phyloP scores from a whole-genome alignment of 176 grass and related monocot species.

The Triticum timopheevii region DNA sequence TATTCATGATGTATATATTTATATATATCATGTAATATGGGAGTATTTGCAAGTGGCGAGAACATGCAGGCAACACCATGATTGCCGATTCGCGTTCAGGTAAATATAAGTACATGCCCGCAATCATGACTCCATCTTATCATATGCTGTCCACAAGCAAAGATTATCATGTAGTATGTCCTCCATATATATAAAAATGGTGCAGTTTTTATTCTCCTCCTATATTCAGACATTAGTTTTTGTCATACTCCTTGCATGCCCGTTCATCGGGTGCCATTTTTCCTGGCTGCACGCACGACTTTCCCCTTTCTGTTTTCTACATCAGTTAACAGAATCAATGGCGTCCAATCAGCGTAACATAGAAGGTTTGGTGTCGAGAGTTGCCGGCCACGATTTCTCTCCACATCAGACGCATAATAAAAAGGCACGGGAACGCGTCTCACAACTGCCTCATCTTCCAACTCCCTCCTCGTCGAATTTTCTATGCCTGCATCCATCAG shows the following conservation, averaged over 20 bases:
- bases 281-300: background rate
- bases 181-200: background rate
- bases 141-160: background rate
- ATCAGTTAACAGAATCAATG: background rate
- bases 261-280: constrained; percentile 18
- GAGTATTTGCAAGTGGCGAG: background rate
- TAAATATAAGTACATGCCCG: background rate
- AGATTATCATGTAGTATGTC: background rate
- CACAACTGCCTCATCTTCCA: constrained; percentile 38
- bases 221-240: background rate
- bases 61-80: constrained; percentile 37
- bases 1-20: background rate
- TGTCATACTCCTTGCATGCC: background rate
- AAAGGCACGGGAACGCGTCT: constrained; percentile 17
- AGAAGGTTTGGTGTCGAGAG: constrained; percentile 43
- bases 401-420: background rate
- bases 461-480: constrained; percentile 15
- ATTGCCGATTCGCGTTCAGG: constrained; percentile 26
- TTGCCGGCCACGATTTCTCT: constrained; percentile 46
- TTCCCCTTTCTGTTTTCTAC: background rate
- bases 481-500: background rate
- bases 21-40: too few relatives aligned
- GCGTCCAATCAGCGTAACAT: constrained; percentile 26
- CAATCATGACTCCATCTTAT: background rate
- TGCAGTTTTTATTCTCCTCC: background rate